Evolutionary conservation across 441 rosid genomes (phyloP).

Genomic region (Erodium trifolium): DNA sequence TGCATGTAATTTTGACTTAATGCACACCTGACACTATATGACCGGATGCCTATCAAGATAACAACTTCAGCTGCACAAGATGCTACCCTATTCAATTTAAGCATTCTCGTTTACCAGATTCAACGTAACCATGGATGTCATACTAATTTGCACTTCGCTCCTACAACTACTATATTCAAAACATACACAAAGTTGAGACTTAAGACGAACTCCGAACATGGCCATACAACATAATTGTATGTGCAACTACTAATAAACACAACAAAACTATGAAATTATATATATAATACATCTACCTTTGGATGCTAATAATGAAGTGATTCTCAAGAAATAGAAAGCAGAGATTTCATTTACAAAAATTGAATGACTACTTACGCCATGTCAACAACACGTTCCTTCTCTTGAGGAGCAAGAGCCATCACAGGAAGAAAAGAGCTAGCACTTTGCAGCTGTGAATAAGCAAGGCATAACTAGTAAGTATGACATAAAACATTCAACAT

Average conservation of each 20-base stretch:
- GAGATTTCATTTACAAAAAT: neutral
- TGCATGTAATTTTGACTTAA: too few relatives aligned
- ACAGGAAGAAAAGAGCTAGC: constrained; percentile 95
- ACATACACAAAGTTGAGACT: too few relatives aligned
- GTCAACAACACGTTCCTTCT: constrained; percentile 76
- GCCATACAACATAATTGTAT: too few relatives aligned
- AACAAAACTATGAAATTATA: neutral
- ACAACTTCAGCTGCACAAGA: too few relatives aligned
- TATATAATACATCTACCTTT: neutral
- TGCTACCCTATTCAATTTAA: too few relatives aligned
- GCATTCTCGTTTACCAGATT: too few relatives aligned
- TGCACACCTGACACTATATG: too few relatives aligned
- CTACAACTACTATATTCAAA: too few relatives aligned
- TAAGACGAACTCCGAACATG: too few relatives aligned
- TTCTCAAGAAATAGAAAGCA: constrained; percentile 4
- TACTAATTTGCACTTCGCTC: too few relatives aligned
- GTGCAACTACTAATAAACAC: neutral
- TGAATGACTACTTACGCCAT: constrained; percentile 67
- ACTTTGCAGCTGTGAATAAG: constrained; percentile 64
- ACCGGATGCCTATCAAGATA: too few relatives aligned
- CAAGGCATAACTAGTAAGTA: constrained; percentile 3
- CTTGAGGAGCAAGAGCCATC: constrained; percentile 99
- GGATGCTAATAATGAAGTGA: neutral
- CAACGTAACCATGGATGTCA: too few relatives aligned
- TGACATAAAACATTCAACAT: neutral